These are phyloP conservation scores for Neurospora sp. DNA, from an alignment of 495 filamentous ascomycete species.

Conservation along the genomic window DNA sequence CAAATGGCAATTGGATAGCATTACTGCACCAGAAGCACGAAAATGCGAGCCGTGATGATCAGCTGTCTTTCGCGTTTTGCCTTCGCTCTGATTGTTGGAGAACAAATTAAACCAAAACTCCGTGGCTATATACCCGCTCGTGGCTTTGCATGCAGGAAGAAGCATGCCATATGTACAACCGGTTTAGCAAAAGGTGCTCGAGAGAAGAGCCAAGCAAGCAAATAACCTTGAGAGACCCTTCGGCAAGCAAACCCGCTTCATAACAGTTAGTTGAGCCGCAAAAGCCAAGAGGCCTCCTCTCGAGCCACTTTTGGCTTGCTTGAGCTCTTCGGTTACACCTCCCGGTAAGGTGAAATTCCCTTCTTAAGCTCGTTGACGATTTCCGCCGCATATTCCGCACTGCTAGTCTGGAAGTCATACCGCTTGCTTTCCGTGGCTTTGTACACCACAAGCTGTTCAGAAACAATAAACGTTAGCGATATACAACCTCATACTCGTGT, in stretches of 20 bases:
- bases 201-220: background rate
- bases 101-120: background rate
- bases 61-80: background rate
- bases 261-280: background rate
- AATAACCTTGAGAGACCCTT: background rate
- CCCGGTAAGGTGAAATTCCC: slow-evolving; percentile 48
- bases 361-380: slow-evolving; percentile 83
- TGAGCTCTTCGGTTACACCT: slow-evolving; percentile 12
- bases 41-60: background rate
- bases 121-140: background rate
- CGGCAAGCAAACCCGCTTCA: background rate
- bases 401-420: slow-evolving; percentile 92
- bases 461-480: background rate
- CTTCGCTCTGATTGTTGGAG: background rate
- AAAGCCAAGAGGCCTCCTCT: background rate
- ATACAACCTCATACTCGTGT: background rate
- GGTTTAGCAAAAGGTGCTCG: background rate
- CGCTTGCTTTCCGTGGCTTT: slow-evolving; percentile 80
- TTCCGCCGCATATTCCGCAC: slow-evolving; percentile 67
- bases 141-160: background rate
- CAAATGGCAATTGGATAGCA: background rate
- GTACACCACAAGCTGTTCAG: slow-evolving; percentile 55
- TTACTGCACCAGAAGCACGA: background rate
- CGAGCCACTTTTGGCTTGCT: background rate
- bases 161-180: background rate